A percentile compares a stretch with the other conserved stretches of the same genome.
Conservation (phyloP, 306 rosid genomes). For the Arachis stenosperma region DNA sequence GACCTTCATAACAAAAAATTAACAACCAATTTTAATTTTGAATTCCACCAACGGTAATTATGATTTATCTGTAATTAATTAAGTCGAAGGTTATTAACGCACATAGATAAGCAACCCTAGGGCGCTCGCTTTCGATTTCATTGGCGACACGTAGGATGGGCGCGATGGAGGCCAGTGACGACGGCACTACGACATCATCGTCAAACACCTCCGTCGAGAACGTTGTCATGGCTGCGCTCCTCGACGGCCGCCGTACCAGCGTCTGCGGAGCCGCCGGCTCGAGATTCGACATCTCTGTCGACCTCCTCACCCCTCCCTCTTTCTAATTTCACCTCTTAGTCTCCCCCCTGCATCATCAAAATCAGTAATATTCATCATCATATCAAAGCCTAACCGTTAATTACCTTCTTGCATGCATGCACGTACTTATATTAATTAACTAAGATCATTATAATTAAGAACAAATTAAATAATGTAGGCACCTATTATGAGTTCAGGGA, state of each 20-base stretch:
- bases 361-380: too few species aligned
- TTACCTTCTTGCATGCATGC: neutral
- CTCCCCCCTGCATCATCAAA: neutral
- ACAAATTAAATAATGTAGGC: neutral
- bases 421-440: too few species aligned
- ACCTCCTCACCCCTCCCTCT: constrained; percentile 27
- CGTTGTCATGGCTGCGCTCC: constrained; percentile 81
- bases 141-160: constrained; percentile 94
- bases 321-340: neutral
- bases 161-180: constrained; percentile 80
- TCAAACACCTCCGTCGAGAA: constrained; percentile 94
- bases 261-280: constrained; percentile 55
- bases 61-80: neutral
- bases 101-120: constrained; percentile 95
- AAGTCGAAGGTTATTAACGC: neutral
- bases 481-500: neutral
- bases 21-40: neutral
- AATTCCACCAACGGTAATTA: neutral
- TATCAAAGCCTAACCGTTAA: too few species aligned
- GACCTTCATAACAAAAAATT: constrained; percentile 54
- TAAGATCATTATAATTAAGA: too few species aligned
- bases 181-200: constrained; percentile 88
- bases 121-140: constrained; percentile 82
- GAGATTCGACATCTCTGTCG: constrained; percentile 58
- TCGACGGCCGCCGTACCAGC: constrained; percentile 77